phyloP scores from a whole-genome alignment of 1,284 basidiomycete genomes.

The Inonotus hispidus region DNA sequence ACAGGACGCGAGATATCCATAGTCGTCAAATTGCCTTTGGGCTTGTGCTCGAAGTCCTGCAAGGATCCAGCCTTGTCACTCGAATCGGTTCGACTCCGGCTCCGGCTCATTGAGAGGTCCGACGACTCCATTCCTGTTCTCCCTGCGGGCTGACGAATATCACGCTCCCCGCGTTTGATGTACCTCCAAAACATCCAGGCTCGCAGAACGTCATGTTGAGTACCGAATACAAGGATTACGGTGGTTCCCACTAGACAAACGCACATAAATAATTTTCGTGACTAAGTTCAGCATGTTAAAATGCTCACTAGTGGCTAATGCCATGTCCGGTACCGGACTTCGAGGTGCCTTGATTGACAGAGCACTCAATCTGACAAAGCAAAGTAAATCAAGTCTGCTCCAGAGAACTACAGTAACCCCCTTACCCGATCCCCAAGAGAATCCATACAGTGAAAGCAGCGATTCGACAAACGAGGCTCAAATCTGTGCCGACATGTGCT shows the following conservation, averaged over 20 bases:
- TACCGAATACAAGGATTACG: conserved; percentile 40
- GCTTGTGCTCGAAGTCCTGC: neutral
- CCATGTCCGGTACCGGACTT: conserved; percentile 40
- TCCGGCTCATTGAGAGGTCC: neutral
- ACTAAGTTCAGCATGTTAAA: neutral
- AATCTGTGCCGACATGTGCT: conserved; percentile 29
- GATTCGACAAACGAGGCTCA: conserved; percentile 39
- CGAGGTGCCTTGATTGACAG: conserved; percentile 38
- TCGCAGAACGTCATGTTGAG: conserved; percentile 39
- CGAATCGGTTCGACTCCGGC: neutral
- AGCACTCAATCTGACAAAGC: conserved; percentile 34
- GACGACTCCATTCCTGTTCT: neutral
- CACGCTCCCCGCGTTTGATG: conserved; percentile 2
- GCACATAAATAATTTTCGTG: neutral
- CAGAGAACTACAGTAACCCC: neutral
- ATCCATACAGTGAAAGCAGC: conserved; percentile 39
- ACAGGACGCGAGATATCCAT: conserved; percentile 12
- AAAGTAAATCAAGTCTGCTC: neutral
- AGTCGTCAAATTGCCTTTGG: neutral
- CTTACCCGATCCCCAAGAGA: conserved; percentile 36
- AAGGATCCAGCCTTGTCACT: neutral
- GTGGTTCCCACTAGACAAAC: conserved; percentile 34
- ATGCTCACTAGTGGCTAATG: conserved; percentile 38
- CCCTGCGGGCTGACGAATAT: neutral
- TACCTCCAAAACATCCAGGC: conserved; percentile 35